phyloP scores from a whole-genome alignment of 768 basidiomycete species.

The Lentinula boryana region DNA sequence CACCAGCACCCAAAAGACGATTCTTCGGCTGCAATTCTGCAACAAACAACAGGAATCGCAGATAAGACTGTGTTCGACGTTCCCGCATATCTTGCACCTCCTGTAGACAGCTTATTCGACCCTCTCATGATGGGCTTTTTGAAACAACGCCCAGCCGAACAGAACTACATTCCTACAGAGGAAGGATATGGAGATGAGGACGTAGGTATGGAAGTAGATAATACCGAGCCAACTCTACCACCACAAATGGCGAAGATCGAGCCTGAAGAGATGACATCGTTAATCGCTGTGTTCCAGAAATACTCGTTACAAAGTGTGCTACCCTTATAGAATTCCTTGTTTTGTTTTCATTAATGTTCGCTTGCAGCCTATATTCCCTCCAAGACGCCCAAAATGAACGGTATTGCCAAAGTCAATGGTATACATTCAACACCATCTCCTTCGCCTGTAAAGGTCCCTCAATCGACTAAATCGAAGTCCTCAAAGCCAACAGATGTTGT shows the following conservation, averaged over 20 bases:
- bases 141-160: conserved; percentile 16
- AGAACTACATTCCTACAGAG: conserved; percentile 6
- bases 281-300: conserved; percentile 60
- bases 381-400: conserved; percentile 6
- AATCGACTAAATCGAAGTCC: conserved; percentile 7
- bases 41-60: conserved; percentile 27
- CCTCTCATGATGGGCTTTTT: conserved; percentile 36
- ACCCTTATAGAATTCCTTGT: not conserved
- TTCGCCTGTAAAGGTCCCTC: not conserved
- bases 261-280: conserved; percentile 48
- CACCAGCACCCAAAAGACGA: conserved; percentile 9
- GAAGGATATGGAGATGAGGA: conserved; percentile 26
- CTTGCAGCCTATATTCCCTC: not conserved
- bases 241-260: conserved; percentile 33
- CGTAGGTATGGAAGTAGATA: conserved; percentile 38
- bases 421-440: conserved; percentile 1
- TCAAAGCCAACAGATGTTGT: conserved; percentile 6
- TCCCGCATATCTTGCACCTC: conserved; percentile 73
- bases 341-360: conserved; percentile 24
- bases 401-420: conserved; percentile 4
- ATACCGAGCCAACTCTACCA: conserved; percentile 15
- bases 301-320: conserved; percentile 27
- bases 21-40: conserved; percentile 6
- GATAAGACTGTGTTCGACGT: conserved; percentile 50
- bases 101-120: conserved; percentile 67